These are phyloP conservation scores for Hemileccinum hortonii DNA, from an alignment of 1,284 basidiomycete genomes.

Conservation along the genomic window DNA sequence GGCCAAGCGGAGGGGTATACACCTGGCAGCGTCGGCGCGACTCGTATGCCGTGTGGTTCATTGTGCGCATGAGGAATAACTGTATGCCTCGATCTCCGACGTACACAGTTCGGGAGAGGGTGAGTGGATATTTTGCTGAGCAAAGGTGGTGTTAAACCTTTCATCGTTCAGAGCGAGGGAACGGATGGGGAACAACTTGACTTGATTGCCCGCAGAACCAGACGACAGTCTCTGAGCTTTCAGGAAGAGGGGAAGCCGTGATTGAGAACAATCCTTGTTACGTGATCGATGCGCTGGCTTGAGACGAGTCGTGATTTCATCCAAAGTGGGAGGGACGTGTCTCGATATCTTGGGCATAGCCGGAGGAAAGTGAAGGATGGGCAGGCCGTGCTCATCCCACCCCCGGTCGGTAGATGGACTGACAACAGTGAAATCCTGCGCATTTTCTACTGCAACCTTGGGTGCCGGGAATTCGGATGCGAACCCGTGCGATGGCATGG, in stretches of 20 bases:
- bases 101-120: slow-evolving; percentile 38
- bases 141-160: slow-evolving; percentile 3
- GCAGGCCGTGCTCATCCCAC: slow-evolving; percentile 61
- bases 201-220: slow-evolving; percentile 27
- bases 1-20: no score
- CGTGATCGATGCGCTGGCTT: slow-evolving; percentile 10
- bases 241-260: slow-evolving; percentile 49
- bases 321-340: slow-evolving; percentile 61
- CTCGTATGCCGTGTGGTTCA: slow-evolving; percentile 46
- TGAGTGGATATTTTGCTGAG: slow-evolving; percentile 17
- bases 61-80: slow-evolving; percentile 48
- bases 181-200: slow-evolving; percentile 43
- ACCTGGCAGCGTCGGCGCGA: slow-evolving; percentile 43
- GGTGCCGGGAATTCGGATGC: slow-evolving; percentile 61
- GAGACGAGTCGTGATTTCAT: slow-evolving; percentile 69
- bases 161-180: slow-evolving; percentile 11
- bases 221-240: slow-evolving; percentile 18
- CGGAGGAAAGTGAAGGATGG: slow-evolving; percentile 19
- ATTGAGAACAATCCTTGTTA: slow-evolving; percentile 10
- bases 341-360: slow-evolving; percentile 15
- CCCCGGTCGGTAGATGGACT: slow-evolving; percentile 35
- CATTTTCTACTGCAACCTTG: slow-evolving; percentile 44
- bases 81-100: slow-evolving; percentile 48
- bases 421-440: slow-evolving; percentile 26
- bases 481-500: slow-evolving; percentile 65